Base-by-base conservation (phyloP, 2,329 filamentous ascomycete genomes). In the Berkeleyomyces rouxiae region DNA sequence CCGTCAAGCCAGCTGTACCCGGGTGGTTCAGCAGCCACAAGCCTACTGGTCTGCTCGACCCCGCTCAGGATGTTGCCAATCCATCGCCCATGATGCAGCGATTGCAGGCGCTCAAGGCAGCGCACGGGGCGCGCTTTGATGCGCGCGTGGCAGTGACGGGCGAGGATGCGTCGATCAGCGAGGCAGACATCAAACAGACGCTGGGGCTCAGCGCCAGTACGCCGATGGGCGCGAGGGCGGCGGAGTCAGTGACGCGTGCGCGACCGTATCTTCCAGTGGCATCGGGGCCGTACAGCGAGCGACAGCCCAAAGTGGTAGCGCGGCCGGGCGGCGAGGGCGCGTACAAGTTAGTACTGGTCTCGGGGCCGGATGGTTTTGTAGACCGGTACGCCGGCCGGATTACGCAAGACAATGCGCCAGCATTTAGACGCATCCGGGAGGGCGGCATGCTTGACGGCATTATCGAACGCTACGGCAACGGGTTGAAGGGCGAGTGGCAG, bases 321-420 rank as follows among this genome's bases (percentile, higher is more conserved):
- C 57, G 59, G 16, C 61, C 68, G 4, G 68, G 68, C 7, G 63
- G 9, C 47, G 60, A 9, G 68, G 73, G 0, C 78, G 81, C 0
- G 81, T 65, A 79, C 66, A 84, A 84, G 65, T 71, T 96, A 23
- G 76, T 96, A n/a, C 77, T 96, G 63, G 82, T 97, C 1, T 95
- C 90, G 0, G 93, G 93, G 0, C 92, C 93, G 0, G 89, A 95
- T 61, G 92, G 93, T 0, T 97, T 97, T 73, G 80, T 97, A 46
- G 80, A 82, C 51, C 81, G 86, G 66, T 88, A 87, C 74, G 89
- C 90, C 2, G 92, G 93, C 1, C 77, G 39, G 23, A 61, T 66
- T 7, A 55, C 46, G 9, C 37, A 62, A 33, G 62, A 66, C 46
- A 59, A 59, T 43, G 64, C 61, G 4, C 64, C 64, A 7, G 61